phyloP scores from a whole-genome alignment of 1,139 yeast genomes.

The Suhomyces yuchorum region DNA sequence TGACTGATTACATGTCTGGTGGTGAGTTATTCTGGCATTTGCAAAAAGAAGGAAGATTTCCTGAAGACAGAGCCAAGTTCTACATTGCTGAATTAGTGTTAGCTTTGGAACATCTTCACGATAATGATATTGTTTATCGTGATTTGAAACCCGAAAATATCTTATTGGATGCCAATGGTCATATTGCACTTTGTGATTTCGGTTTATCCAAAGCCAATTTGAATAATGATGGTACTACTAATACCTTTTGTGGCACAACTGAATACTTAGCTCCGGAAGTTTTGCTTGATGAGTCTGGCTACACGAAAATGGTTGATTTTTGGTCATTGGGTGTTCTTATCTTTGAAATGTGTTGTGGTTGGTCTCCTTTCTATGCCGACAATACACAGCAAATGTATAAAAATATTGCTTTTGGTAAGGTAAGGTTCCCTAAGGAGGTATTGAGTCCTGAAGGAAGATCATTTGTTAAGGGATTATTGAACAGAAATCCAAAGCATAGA shows the following conservation, averaged over 20 bases:
- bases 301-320: slow-evolving; percentile 84
- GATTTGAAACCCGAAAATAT: slow-evolving; percentile 96
- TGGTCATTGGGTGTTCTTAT: slow-evolving; percentile 84
- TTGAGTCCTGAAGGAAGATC: slow-evolving; percentile 89
- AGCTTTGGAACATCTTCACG: slow-evolving; percentile 90
- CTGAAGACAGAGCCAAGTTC: slow-evolving; percentile 91
- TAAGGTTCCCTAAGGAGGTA: slow-evolving; percentile 93
- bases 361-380: slow-evolving; percentile 99
- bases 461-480: slow-evolving; percentile 89
- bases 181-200: slow-evolving; percentile 93
- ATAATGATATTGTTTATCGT: slow-evolving; percentile 89
- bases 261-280: slow-evolving; percentile 87
- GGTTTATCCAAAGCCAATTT: slow-evolving; percentile 94
- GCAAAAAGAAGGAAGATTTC: slow-evolving; percentile 91
- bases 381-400: slow-evolving; percentile 98
- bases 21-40: slow-evolving; percentile 98
- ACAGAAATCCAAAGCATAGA: slow-evolving; percentile 93
- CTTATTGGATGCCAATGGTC: slow-evolving; percentile 92
- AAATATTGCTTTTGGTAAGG: slow-evolving; percentile 97
- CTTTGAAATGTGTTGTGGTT: slow-evolving; percentile 94
- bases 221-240: slow-evolving; percentile 86
- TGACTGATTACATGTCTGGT: slow-evolving; percentile 97
- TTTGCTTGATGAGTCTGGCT: slow-evolving; percentile 77
- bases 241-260: slow-evolving; percentile 97
- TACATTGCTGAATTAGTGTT: slow-evolving; percentile 93